Evolutionary conservation across 2,329 filamentous ascomycete species (phyloP).

Genomic region (Passalora sequoiae): DNA sequence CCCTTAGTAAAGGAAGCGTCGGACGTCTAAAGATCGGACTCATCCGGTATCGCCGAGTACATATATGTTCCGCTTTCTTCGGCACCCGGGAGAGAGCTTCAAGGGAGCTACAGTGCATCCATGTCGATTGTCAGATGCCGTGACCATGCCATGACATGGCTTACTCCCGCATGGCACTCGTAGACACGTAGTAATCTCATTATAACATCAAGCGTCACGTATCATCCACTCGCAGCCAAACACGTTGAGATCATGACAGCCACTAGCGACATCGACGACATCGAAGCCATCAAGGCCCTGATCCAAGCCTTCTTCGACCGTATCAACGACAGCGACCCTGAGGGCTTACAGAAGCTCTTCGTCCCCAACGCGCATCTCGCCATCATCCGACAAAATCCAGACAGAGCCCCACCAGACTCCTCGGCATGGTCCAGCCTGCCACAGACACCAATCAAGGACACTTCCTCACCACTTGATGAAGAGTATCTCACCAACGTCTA

Average conservation of each 20-base stretch:
- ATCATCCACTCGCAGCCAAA: not conserved
- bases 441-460: not conserved
- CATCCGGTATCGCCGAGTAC: too few species aligned
- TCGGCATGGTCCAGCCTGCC: constrained; percentile 6
- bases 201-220: too few species aligned
- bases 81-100: too few species aligned
- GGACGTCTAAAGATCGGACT: too few species aligned
- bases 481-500: constrained; percentile 8
- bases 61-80: too few species aligned
- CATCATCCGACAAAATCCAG: constrained; percentile 20
- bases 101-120: not conserved
- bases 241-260: not conserved
- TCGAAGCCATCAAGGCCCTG: constrained; percentile 15
- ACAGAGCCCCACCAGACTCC: constrained; percentile 6
- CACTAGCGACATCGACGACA: constrained; percentile 15
- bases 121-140: not conserved
- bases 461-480: not conserved
- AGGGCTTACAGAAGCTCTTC: constrained; percentile 65
- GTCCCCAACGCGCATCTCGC: constrained; percentile 66
- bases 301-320: constrained; percentile 23
- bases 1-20: too few species aligned
- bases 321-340: constrained; percentile 19
- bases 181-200: too few species aligned
- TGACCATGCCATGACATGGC: not conserved
- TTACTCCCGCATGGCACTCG: too few species aligned